Evolutionary conservation across 1,284 basidiomycete species (phyloP).

Genomic region (Tilletiopsis washingtonensis): DNA sequence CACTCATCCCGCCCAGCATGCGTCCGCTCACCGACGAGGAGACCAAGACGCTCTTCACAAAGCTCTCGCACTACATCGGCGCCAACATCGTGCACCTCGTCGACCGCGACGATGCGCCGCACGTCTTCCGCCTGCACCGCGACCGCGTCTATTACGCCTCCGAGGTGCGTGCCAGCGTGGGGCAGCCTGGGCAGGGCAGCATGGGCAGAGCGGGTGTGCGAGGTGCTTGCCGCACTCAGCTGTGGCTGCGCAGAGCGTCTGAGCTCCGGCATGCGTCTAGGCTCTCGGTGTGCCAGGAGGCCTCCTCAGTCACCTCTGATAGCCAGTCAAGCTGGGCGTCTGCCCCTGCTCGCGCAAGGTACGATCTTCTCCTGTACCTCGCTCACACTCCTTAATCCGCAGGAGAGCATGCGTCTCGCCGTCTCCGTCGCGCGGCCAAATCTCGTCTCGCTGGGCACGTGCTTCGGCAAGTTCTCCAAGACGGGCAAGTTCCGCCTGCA

Average conservation of each 20-base stretch:
- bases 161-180: conserved; percentile 9
- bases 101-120: conserved; percentile 38
- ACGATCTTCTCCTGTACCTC: no score
- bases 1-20: conserved; percentile 27
- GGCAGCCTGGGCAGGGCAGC: no score
- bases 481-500: conserved; percentile 96
- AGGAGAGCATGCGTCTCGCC: conserved; percentile 68
- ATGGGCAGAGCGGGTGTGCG: no score
- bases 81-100: conserved; percentile 69
- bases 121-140: conserved; percentile 48
- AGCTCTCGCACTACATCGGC: conserved; percentile 84
- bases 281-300: no score
- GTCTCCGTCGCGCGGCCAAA: conserved; percentile 87
- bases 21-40: conserved; percentile 48
- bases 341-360: no score
- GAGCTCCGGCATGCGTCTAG: no score
- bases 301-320: no score
- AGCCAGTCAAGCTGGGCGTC: no score
- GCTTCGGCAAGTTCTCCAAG: conserved; percentile 97
- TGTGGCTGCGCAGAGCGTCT: no score
- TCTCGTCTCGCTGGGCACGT: conserved; percentile 87
- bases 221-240: no score
- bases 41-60: conserved; percentile 65
- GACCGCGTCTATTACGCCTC: conserved; percentile 46
- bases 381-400: background rate